These are phyloP conservation scores for Ceratobasidium theobromae DNA, from an alignment of 1,284 basidiomycete genomes.

Conservation along the genomic window DNA sequence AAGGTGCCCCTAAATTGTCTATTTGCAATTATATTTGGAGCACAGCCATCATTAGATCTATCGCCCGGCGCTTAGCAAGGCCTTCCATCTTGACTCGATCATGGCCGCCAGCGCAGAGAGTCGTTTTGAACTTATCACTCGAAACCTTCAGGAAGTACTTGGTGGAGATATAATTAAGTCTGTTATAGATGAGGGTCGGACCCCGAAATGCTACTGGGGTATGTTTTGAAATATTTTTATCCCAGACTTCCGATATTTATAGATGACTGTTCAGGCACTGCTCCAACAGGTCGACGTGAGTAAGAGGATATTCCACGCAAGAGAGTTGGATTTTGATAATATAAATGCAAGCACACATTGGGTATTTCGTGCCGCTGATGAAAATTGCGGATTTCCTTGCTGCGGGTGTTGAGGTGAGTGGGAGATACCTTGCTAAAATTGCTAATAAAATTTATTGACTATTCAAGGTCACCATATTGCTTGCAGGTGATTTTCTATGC, in stretches of 20 bases:
- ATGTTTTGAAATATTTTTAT: slow-evolving; percentile 41
- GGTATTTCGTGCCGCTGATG: slow-evolving; percentile 92
- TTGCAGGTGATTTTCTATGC: slow-evolving; percentile 65
- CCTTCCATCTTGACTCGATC: slow-evolving; percentile 19
- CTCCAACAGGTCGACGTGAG: slow-evolving; percentile 92
- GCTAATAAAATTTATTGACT: slow-evolving; percentile 16
- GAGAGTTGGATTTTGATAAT: background rate
- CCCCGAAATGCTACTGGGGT: slow-evolving; percentile 90
- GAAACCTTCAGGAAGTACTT: slow-evolving; percentile 86
- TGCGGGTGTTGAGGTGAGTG: slow-evolving; percentile 76
- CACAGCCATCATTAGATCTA: background rate
- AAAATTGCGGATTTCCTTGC: slow-evolving; percentile 97
- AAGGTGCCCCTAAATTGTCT: too few species aligned
- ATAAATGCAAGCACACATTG: slow-evolving; percentile 77
- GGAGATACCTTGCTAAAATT: background rate
- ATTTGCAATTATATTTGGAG: too few species aligned
- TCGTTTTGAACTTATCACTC: slow-evolving; percentile 83
- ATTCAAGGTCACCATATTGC: slow-evolving; percentile 75
- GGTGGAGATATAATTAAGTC: slow-evolving; percentile 82
- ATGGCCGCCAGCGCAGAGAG: slow-evolving; percentile 48
- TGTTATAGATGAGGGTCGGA: slow-evolving; percentile 75
- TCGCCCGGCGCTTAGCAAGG: slow-evolving; percentile 2
- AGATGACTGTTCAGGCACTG: slow-evolving; percentile 67
- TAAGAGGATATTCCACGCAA: slow-evolving; percentile 31
- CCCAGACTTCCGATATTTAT: slow-evolving; percentile 34